Evolutionary conservation across 2,329 filamentous ascomycete species (phyloP).

Genomic region (Coleophoma crateriformis): DNA sequence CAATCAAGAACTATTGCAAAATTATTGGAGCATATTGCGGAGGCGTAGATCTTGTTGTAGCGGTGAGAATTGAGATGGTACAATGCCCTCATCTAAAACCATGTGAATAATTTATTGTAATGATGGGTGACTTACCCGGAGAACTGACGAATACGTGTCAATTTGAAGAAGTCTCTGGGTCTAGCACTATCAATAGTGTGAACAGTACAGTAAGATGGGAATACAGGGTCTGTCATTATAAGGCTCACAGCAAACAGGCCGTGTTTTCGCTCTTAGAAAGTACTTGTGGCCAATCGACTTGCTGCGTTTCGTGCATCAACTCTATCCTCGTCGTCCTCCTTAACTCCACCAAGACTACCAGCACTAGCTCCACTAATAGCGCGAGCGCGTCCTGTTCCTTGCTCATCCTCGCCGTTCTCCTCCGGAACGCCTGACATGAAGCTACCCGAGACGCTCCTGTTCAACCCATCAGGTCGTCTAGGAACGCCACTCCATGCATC

Average conservation of each 20-base stretch:
- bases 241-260: background rate
- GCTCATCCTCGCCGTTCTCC: slow-evolving; percentile 50
- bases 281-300: slow-evolving; percentile 87
- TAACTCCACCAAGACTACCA: slow-evolving; percentile 49
- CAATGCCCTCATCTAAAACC: no score
- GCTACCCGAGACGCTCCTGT: slow-evolving; percentile 70
- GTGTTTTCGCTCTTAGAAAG: slow-evolving; percentile 52
- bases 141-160: background rate
- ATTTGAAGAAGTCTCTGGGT: background rate
- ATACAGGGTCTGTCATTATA: slow-evolving; percentile 6
- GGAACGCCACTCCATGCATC: slow-evolving; percentile 97
- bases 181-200: background rate
- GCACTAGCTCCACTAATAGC: slow-evolving; percentile 23
- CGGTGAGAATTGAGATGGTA: no score
- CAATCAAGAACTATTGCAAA: no score
- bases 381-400: slow-evolving; percentile 26
- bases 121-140: no score
- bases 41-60: no score
- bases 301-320: slow-evolving; percentile 95
- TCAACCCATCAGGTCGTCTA: slow-evolving; percentile 66
- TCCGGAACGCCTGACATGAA: slow-evolving; percentile 60
- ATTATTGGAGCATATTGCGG: no score
- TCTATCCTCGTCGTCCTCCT: slow-evolving; percentile 84
- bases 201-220: slow-evolving; percentile 11
- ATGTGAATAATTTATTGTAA: no score